Conservation (phyloP, 75 land plant species). For the Cunninghamia lanceolata region DNA sequence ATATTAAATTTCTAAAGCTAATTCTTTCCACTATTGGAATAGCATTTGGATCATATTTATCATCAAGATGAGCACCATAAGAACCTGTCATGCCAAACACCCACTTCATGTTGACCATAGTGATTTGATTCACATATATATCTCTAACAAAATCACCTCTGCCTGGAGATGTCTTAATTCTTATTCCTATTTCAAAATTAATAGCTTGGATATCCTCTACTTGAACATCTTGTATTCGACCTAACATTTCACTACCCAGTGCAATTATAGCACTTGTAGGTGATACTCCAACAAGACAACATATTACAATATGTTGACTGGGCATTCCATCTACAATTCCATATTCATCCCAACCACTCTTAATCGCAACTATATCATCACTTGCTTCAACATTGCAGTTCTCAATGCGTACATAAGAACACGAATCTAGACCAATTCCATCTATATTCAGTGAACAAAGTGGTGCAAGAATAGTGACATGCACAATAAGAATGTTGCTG, state of each 20-base stretch:
- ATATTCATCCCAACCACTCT: slow-evolving; percentile 80
- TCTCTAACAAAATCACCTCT: slow-evolving; percentile 51
- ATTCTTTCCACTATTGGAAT: slow-evolving; percentile 62
- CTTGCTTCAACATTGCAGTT: slow-evolving; percentile 60
- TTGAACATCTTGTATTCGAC: slow-evolving; percentile 51
- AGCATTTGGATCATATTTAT: slow-evolving; percentile 59
- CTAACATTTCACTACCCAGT: slow-evolving; percentile 74
- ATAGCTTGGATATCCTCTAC: slow-evolving; percentile 46
- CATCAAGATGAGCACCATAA: slow-evolving; percentile 70
- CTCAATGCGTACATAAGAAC: slow-evolving; percentile 56
- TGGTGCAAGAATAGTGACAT: slow-evolving; percentile 76
- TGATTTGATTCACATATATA: slow-evolving; percentile 44
- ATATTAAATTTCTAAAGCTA: slow-evolving; percentile 57
- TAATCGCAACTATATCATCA: slow-evolving; percentile 63
- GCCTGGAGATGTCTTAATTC: too few species aligned
- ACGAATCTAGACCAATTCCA: slow-evolving; percentile 84
- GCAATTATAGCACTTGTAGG: slow-evolving; percentile 48
- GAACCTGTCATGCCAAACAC: slow-evolving; percentile 55
- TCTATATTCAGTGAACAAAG: slow-evolving; percentile 77
- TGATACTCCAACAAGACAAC: slow-evolving; percentile 44
- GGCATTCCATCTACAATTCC: slow-evolving; percentile 54
- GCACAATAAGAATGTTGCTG: slow-evolving; percentile 54
- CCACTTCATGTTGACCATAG: slow-evolving; percentile 56
- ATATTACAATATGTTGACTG: slow-evolving; percentile 41
- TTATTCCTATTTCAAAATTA: slow-evolving; percentile 36